Evolutionary conservation across 176 grass and related monocot species (phyloP).

Genomic region (Elaeis guineensis): DNA sequence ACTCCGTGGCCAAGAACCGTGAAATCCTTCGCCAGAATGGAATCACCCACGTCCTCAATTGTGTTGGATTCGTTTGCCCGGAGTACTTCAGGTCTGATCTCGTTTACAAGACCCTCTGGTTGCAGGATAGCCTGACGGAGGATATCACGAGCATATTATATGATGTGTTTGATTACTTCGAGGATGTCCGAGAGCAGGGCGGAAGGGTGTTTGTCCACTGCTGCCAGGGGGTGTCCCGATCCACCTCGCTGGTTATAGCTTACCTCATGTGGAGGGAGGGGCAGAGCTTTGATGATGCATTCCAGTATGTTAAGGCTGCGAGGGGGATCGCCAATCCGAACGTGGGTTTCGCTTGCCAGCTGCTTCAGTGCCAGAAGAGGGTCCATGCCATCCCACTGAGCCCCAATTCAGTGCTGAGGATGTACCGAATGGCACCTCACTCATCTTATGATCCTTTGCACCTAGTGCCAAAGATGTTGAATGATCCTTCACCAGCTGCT

Average conservation of each 20-base stretch:
- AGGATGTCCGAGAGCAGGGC: slow-evolving; percentile 80
- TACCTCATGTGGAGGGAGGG: slow-evolving; percentile 99
- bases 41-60: slow-evolving; percentile 96
- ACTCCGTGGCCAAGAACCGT: slow-evolving; percentile 79
- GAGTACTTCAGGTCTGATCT: slow-evolving; percentile 95
- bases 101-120: slow-evolving; percentile 88
- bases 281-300: slow-evolving; percentile 92
- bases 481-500: slow-evolving; percentile 53
- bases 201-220: slow-evolving; percentile 93
- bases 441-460: slow-evolving; percentile 81
- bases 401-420: slow-evolving; percentile 80
- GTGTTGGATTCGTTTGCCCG: slow-evolving; percentile 84
- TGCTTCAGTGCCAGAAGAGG: slow-evolving; percentile 95
- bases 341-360: slow-evolving; percentile 97
- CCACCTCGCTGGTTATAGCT: slow-evolving; percentile 87
- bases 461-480: slow-evolving; percentile 94
- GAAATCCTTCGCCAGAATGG: slow-evolving; percentile 73
- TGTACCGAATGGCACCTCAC: slow-evolving; percentile 92
- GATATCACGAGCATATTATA: slow-evolving; percentile 98
- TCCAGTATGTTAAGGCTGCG: slow-evolving; percentile 86
- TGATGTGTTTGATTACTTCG: slow-evolving; percentile 98
- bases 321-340: slow-evolving; percentile 91
- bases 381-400: slow-evolving; percentile 83
- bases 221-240: slow-evolving; percentile 89
- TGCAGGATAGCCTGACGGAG: slow-evolving; percentile 96